Evolutionary conservation across 148 eudicot species (phyloP), one percentile per base, ranked within the genome.

Genomic region (Rhododendron griersonianum): DNA sequence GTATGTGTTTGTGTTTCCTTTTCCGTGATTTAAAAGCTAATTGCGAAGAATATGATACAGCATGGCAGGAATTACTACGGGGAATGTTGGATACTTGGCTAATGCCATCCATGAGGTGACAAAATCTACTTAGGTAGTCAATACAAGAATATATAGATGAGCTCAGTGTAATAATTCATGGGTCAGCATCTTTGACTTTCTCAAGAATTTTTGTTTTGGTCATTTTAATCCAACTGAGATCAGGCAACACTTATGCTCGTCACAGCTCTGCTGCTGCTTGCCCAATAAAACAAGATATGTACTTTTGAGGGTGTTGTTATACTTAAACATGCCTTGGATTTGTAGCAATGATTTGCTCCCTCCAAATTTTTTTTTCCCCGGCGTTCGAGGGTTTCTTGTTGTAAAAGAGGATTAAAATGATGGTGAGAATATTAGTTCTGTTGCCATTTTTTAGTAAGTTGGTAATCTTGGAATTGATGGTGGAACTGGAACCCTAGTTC

Each of bases 31-130:
- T 9, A 47, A n/a, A 16, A 73, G 48, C 85, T 88, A 81, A 80
- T 65, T 75, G 53, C 16, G 28, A 28, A 6, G 18, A 23, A 21
- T 37, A 55, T 65, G 53, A 48, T 53, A 53, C 96, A 97, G 98
- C 90, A 93, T 97, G 99, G 99, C 98, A 78, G 99, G 99, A 78
- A 93, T 97, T 78, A 97, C 94, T 1, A 91, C 98, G 1, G 98
- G 96, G 85, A 97, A 97, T 87, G 98, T 97, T 41, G 98, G 92
- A 57, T 95, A 95, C 88, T 81, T 97, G 92, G 98, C 99, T 44
- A 94, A 95, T 86, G 99, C 98, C 30, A 94, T 97, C 84, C 93
- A 95, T 87, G 98, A 94, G 89, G 98, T 97, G 75, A 92, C 98
- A 77, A 97, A 93, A 89, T 91, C 94, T 75, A 88, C 92, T 37